Percentiles rank a stretch among this genome's conserved stretches.
Conservation (phyloP, 768 basidiomycete genomes). For the Udeniomyces megalosporus region DNA sequence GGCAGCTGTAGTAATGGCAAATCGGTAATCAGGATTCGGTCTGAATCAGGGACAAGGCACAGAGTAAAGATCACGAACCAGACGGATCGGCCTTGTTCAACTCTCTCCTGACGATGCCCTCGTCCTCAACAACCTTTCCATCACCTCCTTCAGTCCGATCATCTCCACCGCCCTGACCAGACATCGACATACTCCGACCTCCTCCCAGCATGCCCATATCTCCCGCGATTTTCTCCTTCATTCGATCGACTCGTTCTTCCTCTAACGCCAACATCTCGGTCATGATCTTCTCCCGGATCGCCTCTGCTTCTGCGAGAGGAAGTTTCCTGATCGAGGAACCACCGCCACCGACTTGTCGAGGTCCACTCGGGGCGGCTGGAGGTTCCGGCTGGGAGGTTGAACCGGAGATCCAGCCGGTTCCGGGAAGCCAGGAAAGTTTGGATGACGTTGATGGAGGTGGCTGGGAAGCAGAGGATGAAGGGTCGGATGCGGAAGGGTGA, state of each 20-base stretch:
- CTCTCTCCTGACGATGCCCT: slow-evolving; percentile 79
- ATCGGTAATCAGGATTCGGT: background rate
- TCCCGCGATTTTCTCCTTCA: slow-evolving; percentile 37
- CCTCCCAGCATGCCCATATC: slow-evolving; percentile 19
- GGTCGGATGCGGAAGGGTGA: background rate
- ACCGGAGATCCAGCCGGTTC: slow-evolving; percentile 38
- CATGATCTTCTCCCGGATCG: slow-evolving; percentile 92
- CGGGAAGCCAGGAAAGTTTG: slow-evolving; percentile 23
- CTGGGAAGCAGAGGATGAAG: background rate
- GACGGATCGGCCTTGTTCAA: slow-evolving; percentile 91
- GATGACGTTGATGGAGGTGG: background rate
- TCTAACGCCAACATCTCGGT: slow-evolving; percentile 93
- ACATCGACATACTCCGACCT: slow-evolving; percentile 25
- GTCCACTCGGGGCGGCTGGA: background rate
- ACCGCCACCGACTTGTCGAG: slow-evolving; percentile 17
- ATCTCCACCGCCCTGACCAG: too few species aligned
- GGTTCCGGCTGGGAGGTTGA: background rate
- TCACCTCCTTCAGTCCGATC: too few species aligned
- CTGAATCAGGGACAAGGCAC: too few species aligned
- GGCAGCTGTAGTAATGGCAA: slow-evolving; percentile 36
- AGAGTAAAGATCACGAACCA: too few species aligned
- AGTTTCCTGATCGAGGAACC: slow-evolving; percentile 55
- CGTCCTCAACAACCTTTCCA: slow-evolving; percentile 67
- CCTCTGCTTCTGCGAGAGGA: slow-evolving; percentile 64
- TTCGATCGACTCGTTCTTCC: slow-evolving; percentile 88